These are phyloP conservation scores for Leersia perrieri DNA, from an alignment of 176 grass and related monocot genomes.

Conservation along the genomic window DNA sequence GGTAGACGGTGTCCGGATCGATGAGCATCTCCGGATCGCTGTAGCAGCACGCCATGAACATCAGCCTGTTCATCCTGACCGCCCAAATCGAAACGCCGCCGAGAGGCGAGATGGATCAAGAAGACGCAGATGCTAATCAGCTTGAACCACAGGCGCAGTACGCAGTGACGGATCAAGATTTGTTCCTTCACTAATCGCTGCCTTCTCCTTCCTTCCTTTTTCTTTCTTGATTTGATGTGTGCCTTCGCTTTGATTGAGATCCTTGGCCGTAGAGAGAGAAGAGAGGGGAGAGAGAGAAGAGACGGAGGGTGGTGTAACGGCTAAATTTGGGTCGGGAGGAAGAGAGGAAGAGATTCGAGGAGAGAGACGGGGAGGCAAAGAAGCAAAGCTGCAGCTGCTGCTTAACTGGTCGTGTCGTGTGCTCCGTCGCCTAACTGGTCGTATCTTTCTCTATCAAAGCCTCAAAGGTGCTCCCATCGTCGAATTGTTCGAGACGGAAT, in stretches of 20 bases:
- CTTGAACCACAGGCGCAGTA: constrained; percentile 5
- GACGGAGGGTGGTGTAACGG: constrained; percentile 51
- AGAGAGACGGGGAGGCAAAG: not conserved
- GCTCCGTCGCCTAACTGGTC: not conserved
- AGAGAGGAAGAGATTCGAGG: not conserved
- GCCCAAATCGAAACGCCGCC: constrained; percentile 12
- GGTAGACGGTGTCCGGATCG: constrained; percentile 76
- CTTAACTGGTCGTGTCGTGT: not conserved
- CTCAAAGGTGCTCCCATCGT: not conserved
- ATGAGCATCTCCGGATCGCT: constrained; percentile 66
- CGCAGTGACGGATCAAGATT: constrained; percentile 2
- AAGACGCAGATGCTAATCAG: not conserved
- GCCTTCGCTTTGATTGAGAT: not conserved
- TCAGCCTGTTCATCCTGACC: constrained; percentile 19
- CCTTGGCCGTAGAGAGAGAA: not conserved
- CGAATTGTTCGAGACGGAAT: not conserved
- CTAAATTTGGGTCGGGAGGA: constrained; percentile 39
- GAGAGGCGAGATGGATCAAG: not conserved
- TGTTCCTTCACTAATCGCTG: constrained; percentile 1
- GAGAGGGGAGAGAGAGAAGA: not conserved
- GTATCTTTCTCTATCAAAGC: not conserved
- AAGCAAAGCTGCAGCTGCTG: not conserved
- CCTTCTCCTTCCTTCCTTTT: constrained; percentile 13
- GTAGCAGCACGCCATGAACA: constrained; percentile 69
- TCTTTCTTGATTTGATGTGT: not conserved